Base-by-base conservation (phyloP, 257 asterid species). In the Ophiorrhiza pumila region DNA sequence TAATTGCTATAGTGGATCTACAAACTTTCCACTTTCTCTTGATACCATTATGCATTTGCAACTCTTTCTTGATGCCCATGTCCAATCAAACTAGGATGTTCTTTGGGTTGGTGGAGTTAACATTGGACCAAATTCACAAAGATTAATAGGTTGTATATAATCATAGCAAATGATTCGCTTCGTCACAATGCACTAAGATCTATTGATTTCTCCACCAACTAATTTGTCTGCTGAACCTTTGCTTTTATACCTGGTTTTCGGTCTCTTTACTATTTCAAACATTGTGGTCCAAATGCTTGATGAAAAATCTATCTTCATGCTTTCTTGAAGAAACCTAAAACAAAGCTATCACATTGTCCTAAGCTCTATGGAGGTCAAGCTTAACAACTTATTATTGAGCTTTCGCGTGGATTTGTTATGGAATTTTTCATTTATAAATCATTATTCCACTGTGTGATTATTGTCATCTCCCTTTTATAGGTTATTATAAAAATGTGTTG, bases 171-270 rank as follows among this genome's bases (percentile, higher is more conserved):
- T 53, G 60, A 23, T 23, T 53, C 11, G 31, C 60, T 53, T 22
- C 55, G n/a, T 42, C 13, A 42, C 41, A 17, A 23, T 14, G 43
- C 39, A n/a, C 59, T 22, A 67, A 2, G 23, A 4, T 20, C 13
- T 59, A 7, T n/a, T 56, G 74, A 41, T 56, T 47, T 58, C 65
- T 31, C 46, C 22, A 47, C 61, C 31, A 12, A 65, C 70, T 41
- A 11, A 20, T 22, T 53, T 53, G 31, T 3, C 60, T 22, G 8
- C 5, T 60, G 49, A 58, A 8, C 6, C 12, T 45, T 55, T 42
- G 42, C 27, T 42, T 71, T 13, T 43, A 49, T 20, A 18, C 37
- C 49, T 47, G 0, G 18, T 12, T 46, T 59, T 71, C 9, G 11
- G 22, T 59, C 23, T 37, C 22, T 45, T 31, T 10, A 11, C 18